Evolutionary conservation across 2,329 filamentous ascomycete genomes (phyloP).

Genomic region (Microsporum canis): DNA sequence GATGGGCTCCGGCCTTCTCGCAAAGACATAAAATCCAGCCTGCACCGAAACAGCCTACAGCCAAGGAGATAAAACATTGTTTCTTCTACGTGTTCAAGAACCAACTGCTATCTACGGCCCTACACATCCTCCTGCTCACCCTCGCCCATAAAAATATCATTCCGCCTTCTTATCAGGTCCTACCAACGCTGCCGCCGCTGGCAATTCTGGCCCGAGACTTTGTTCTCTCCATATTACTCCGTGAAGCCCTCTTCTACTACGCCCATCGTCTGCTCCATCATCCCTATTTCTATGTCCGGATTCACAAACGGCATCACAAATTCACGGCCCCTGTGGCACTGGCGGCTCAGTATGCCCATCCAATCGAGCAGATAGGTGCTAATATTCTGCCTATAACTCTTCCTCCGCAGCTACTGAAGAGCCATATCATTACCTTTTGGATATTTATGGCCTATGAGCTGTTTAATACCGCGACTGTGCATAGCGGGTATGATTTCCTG

Average conservation of each 20-base stretch:
- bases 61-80: constrained; percentile 12
- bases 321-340: constrained; percentile 47
- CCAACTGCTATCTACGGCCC: constrained; percentile 37
- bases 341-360: constrained; percentile 47
- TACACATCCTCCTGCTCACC: constrained; percentile 16
- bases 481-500: constrained; percentile 49
- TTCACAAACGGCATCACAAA: constrained; percentile 48
- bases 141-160: constrained; percentile 12
- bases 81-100: constrained; percentile 30
- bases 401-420: constrained; percentile 37
- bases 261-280: constrained; percentile 44
- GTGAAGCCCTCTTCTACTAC: constrained; percentile 47
- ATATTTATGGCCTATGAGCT: constrained; percentile 40
- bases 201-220: constrained; percentile 34
- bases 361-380: constrained; percentile 45
- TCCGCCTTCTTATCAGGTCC: constrained; percentile 31
- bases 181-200: constrained; percentile 27
- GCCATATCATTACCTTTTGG: constrained; percentile 46
- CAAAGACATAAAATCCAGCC: constrained; percentile 16
- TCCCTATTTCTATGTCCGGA: constrained; percentile 37
- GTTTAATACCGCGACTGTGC: constrained; percentile 43
- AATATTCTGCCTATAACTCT: constrained; percentile 44
- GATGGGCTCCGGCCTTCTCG: constrained; percentile 13
- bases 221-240: constrained; percentile 31
- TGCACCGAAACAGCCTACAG: constrained; percentile 12